A percentile compares a stretch with the other conserved stretches of the same genome.
Evolutionary conservation across 2,329 filamentous ascomycete genomes (phyloP).

Genomic region (Chaetothyriales sp.): DNA sequence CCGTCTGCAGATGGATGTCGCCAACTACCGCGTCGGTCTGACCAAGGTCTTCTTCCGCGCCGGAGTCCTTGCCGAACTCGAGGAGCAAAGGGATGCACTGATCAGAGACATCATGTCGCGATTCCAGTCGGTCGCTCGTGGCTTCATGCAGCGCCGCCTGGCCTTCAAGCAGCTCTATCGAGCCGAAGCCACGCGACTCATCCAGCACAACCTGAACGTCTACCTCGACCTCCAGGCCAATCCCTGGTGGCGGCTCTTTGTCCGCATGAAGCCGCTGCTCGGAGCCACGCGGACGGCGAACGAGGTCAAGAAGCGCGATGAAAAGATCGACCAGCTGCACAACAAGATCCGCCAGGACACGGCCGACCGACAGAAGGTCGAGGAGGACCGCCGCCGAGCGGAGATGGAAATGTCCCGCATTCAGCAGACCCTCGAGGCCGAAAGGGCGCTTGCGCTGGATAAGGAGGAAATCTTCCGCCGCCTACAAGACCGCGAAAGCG

Average conservation of each 20-base stretch:
- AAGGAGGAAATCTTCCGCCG: slow-evolving; percentile 99
- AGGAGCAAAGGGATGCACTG: slow-evolving; percentile 84
- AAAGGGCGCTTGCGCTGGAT: slow-evolving; percentile 85
- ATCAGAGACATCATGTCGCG: slow-evolving; percentile 88
- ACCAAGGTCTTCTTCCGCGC: slow-evolving; percentile 98
- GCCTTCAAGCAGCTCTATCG: slow-evolving; percentile 90
- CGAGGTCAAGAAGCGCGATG: slow-evolving; percentile 89
- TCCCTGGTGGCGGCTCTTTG: slow-evolving; percentile 94
- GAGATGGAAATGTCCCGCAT: slow-evolving; percentile 79
- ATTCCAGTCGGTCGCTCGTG: slow-evolving; percentile 84
- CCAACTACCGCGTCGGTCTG: slow-evolving; percentile 81
- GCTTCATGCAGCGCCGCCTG: slow-evolving; percentile 74
- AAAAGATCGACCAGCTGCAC: slow-evolving; percentile 78
- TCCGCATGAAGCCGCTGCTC: slow-evolving; percentile 87
- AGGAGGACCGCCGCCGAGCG: slow-evolving; percentile 79
- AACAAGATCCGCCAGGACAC: slow-evolving; percentile 68
- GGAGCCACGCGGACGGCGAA: slow-evolving; percentile 82
- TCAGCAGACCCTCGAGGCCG: slow-evolving; percentile 88
- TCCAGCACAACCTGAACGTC: slow-evolving; percentile 84
- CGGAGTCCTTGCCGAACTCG: slow-evolving; percentile 86
- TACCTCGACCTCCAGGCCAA: slow-evolving; percentile 82
- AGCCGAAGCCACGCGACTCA: slow-evolving; percentile 84
- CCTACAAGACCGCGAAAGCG: slow-evolving; percentile 79
- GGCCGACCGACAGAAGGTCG: slow-evolving; percentile 61
- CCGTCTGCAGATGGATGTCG: slow-evolving; percentile 69